phyloP scores from a whole-genome alignment of 2,329 filamentous ascomycete species.

The Madurella fahalii region DNA sequence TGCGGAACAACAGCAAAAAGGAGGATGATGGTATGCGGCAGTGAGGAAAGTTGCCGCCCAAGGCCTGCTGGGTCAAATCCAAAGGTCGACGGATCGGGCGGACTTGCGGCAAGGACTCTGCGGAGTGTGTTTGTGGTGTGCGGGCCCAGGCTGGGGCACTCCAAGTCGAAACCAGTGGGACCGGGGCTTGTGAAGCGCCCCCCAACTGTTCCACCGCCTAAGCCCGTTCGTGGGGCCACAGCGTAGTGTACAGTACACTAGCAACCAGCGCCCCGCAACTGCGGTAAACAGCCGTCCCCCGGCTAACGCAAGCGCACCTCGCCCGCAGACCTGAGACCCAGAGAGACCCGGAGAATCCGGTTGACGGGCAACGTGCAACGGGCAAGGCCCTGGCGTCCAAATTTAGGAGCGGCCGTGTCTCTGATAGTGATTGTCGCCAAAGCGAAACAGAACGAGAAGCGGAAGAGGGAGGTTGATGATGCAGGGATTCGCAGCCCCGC shows the following conservation, averaged over 20 bases:
- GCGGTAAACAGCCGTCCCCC: slow-evolving; percentile 14
- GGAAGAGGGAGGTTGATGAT: neutral
- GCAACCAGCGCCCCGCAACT: slow-evolving; percentile 15
- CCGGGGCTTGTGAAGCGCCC: neutral
- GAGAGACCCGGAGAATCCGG: neutral
- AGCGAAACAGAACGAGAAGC: neutral
- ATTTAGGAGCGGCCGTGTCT: slow-evolving; percentile 3
- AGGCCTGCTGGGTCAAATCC: slow-evolving; percentile 9
- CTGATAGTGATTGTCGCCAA: neutral
- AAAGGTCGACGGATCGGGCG: slow-evolving; percentile 10
- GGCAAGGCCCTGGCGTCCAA: neutral
- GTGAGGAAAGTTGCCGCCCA: slow-evolving; percentile 10
- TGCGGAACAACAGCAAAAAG: neutral
- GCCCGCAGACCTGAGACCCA: slow-evolving; percentile 5
- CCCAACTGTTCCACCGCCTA: no score
- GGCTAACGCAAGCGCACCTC: neutral
- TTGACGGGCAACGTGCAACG: slow-evolving; percentile 2
- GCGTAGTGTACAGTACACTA: slow-evolving; percentile 6
- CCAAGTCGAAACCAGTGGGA: slow-evolving; percentile 19
- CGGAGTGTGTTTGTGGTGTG: slow-evolving; percentile 2
- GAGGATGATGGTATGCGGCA: neutral
- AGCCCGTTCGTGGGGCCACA: slow-evolving; percentile 6
- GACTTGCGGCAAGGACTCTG: slow-evolving; percentile 8
- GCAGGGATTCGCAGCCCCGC: neutral
- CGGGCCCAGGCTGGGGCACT: neutral